Base-by-base conservation (phyloP, 176 grass and related monocot species). In the Neostapfia colusana region DNA sequence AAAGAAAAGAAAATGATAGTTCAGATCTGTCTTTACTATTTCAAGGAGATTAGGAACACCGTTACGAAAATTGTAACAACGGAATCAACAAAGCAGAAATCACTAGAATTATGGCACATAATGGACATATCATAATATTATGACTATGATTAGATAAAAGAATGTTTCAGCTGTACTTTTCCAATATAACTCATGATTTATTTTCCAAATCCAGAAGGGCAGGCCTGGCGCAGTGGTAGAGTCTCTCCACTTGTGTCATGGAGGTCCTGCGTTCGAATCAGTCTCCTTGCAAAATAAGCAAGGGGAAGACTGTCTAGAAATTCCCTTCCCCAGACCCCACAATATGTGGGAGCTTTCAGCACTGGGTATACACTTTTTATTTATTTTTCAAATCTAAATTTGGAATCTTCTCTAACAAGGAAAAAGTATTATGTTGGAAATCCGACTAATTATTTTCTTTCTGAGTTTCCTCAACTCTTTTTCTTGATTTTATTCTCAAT, bases 1-100 rank as follows among this genome's bases (percentile, higher is more conserved):
- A 78, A 63, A 58, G 3, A 23, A 59, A 26, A 41, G 11, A 73
- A 35, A n/a, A 27, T n/a, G 67, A 53, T 68, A 45, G 31, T 71
- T 51, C 57, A 87, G 48, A 6, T 23, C n/a, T 25, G 65, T 24
- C 17, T 11, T 77, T 57, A 23, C 39, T 41, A 12, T 53, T 0
- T 67, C 59, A 24, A 69, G 12, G 53, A 53, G 54, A 26, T 59
- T 34, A 60, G 38, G 5, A 4, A 55, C 44, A 31, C 46, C 10
- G 13, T 65, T 31, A 53, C 39, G 44, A 54, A 54, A 18, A 53
- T 27, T 64, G 0, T 28, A 73, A 31, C 8, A n/a, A 20, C 3
- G n/a, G 28, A 73, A n/a, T 51, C 63, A 64, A 53, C 26, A 34
- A 31, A 62, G 27, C 14, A 79, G 16, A 2, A 68, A 12, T 39